Base-by-base conservation (phyloP, 177 flowering plant genomes). In the Vitis hybrid region DNA sequence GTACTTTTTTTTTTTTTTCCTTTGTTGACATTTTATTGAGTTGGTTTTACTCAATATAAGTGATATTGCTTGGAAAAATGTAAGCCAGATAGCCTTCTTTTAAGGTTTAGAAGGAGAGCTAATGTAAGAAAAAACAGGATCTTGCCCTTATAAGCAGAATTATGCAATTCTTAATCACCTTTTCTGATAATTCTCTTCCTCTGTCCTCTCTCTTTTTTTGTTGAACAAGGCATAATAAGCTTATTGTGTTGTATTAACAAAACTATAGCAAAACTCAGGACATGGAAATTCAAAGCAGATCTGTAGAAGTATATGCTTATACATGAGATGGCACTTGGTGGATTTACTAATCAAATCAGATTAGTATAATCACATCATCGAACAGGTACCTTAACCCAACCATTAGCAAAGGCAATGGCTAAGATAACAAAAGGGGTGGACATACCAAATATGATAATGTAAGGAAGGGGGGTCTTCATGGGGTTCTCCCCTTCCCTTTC, bases 401-500 rank as follows among this genome's bases (percentile, higher is more conserved):
- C 98, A 80, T 92, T 90, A 8, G 87, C 88, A 74, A 94, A 94
- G 62, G 89, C 98, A 79, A 92, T 81, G 72, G 94, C 97, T 69
- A 94, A 78, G 76, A 92, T 94, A 1, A 94, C 86, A 69, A 94
- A 94, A 26, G 98, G 98, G 0, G 97, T 92, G 1, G 98, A 88
- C 97, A 92, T 92, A 1, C 98, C 97, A 72, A 92, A 94, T 16
- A 94, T 86, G 83, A 91, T 89, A 16, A 94, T 90, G 79, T 94
- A 94, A 53, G 97, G 98, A 11, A 94, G 68, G 16, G 98, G 98
- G 2, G 98, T 92, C 78, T 71, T 87, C 98, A 94, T 94, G 51
- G 97, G 98, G 68, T 94, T 94, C 80, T 94, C 98, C 12, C 97
- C 98, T 79, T 81, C 83, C 71, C 93, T 90, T 76, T 94, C 97